Evolutionary conservation across 768 basidiomycete species (phyloP).

Genomic region (Tricholoma flavovirens): DNA sequence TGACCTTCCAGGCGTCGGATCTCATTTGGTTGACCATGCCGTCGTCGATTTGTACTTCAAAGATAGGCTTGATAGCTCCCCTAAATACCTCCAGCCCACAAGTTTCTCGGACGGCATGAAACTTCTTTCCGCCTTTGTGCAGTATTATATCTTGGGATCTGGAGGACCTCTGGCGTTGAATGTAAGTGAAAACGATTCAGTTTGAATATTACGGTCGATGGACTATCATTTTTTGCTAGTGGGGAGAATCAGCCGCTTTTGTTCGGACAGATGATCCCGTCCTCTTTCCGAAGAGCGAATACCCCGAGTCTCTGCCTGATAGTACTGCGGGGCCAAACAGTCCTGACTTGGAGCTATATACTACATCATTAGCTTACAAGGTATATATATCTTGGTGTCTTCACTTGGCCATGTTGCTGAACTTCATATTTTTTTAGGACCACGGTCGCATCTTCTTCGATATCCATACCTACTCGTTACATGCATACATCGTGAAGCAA

Average conservation of each 20-base stretch:
- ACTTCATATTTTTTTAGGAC: slow-evolving; percentile 16
- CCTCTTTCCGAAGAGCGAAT: slow-evolving; percentile 36
- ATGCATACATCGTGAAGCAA: slow-evolving; percentile 32
- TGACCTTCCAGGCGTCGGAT: slow-evolving; percentile 71
- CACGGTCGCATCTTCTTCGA: slow-evolving; percentile 32
- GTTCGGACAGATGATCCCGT: slow-evolving; percentile 41
- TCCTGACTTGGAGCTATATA: slow-evolving; percentile 33
- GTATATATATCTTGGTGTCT: too few species aligned
- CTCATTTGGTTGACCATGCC: slow-evolving; percentile 66
- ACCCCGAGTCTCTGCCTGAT: slow-evolving; percentile 27
- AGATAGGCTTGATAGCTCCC: slow-evolving; percentile 41
- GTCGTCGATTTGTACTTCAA: slow-evolving; percentile 46
- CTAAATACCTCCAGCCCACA: slow-evolving; percentile 33
- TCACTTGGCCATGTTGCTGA: too few species aligned
- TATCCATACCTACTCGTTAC: slow-evolving; percentile 33
- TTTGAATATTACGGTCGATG: not conserved
- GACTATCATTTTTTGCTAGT: slow-evolving; percentile 19
- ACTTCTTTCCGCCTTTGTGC: slow-evolving; percentile 26
- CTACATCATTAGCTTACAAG: too few species aligned
- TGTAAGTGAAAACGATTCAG: slow-evolving; percentile 26
- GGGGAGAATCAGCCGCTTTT: slow-evolving; percentile 49
- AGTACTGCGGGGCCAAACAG: slow-evolving; percentile 33
- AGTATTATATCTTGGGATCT: slow-evolving; percentile 36
- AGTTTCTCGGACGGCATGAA: slow-evolving; percentile 22
- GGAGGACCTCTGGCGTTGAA: slow-evolving; percentile 51